Percentiles rank a stretch among this genome's conserved stretches.
Conservation (phyloP, 2,329 filamentous ascomycete species). For the Immersiporthe knoxdaviesiana region DNA sequence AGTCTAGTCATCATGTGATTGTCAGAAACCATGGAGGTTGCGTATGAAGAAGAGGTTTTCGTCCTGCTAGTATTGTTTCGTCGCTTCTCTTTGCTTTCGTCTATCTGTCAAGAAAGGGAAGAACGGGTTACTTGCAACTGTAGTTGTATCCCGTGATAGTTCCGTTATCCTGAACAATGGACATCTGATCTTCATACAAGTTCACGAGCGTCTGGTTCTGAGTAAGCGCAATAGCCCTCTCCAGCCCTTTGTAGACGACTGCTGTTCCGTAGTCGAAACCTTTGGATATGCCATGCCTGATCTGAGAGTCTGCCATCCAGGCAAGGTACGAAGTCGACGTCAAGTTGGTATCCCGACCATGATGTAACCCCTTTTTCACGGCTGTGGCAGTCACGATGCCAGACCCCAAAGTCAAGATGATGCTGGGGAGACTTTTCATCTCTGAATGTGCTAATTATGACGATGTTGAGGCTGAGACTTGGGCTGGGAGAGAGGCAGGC, state of each 20-base stretch:
- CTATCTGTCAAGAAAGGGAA: not conserved
- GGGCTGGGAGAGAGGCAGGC: too few species aligned
- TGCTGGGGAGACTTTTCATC: not conserved
- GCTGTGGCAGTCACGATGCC: constrained; percentile 69
- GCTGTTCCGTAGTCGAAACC: constrained; percentile 42
- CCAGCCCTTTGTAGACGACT: constrained; percentile 44
- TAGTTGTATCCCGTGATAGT: constrained; percentile 45
- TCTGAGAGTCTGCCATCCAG: constrained; percentile 43
- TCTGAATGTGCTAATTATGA: too few species aligned
- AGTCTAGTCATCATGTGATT: not conserved
- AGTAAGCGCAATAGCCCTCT: constrained; percentile 43
- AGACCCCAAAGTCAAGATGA: constrained; percentile 12
- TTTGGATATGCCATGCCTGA: constrained; percentile 37
- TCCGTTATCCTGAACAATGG: constrained; percentile 44
- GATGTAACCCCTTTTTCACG: constrained; percentile 56
- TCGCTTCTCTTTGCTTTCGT: too few species aligned
- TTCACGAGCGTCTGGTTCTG: constrained; percentile 41
- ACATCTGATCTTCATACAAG: constrained; percentile 41
- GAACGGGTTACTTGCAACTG: constrained; percentile 35
- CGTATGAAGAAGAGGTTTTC: too few species aligned
- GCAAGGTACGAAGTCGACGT: constrained; percentile 62
- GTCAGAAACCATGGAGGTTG: not conserved
- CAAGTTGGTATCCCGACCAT: constrained; percentile 72
- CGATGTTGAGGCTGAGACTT: not conserved
- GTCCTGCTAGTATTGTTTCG: not conserved